Base-by-base conservation (phyloP, 1,139 yeast species). In the Blastobotrys arbuscula region DNA sequence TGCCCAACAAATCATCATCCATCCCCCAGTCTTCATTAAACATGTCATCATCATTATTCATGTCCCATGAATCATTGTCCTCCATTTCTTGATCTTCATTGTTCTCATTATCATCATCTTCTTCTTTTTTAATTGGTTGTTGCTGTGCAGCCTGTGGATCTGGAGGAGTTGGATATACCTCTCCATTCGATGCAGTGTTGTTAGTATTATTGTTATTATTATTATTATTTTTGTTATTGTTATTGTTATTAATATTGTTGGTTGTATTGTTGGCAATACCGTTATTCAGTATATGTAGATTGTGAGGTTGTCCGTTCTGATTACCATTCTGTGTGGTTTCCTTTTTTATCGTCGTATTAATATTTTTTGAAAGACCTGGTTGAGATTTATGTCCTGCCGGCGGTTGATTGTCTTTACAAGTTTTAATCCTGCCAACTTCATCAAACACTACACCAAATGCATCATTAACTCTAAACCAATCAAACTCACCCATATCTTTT, bases 1-100 rank as follows among this genome's bases (percentile, higher is more conserved):
- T 26, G 39, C 63, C 74, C 1, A 75, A 76, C 56, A 73, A 71
- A 45, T 72, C 73, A 47, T 72, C 72, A 47, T 72, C 73, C 35
- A 66, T 51, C 39, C 66, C 67, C 74, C 74, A 69, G 6, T 57
- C 59, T 16, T 61, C 67, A 9, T 55, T 49, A 8, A 55, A 50
- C 8, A 20, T 10, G 26, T 21, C 26, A 19, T 24, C 24, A 24
- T 21, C 26, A 19, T 24, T 23, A 26, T 43, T 38, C 41, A 53
- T 45, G 6, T 50, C 51, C 35, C 47, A 48, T 30, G 47, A 54
- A 36, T 24, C 24, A 13, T 50, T 52, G 2, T 51, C 54, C 9
- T 49, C 47, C 24, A 44, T 30, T 26, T 51, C 31, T 28, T 5
- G 4, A 28, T 28, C 31, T 28, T 28, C 12, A 5, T 36, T 19